phyloP scores from a whole-genome alignment of 2,329 filamentous ascomycete genomes.

The Corniculantispora saksenae region DNA sequence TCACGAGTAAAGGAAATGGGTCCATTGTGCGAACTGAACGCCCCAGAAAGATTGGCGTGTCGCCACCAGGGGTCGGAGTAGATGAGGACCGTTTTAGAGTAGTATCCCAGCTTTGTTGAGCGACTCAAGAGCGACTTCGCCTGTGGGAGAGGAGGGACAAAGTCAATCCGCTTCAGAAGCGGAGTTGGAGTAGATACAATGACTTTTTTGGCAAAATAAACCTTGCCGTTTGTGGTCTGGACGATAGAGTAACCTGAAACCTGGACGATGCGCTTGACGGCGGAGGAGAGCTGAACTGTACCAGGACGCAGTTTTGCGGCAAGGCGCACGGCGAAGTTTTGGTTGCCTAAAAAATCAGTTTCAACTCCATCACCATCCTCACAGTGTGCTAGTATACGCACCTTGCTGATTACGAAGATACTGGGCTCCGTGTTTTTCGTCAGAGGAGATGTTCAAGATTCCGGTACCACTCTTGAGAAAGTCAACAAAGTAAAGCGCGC shows the following conservation, averaged over 20 bases:
- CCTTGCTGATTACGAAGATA: conserved; percentile 29
- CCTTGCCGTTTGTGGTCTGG: conserved; percentile 23
- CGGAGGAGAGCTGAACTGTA: neutral
- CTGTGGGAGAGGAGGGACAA: conserved; percentile 47
- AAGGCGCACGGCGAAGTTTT: neutral
- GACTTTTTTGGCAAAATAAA: conserved; percentile 42
- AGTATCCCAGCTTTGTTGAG: conserved; percentile 45
- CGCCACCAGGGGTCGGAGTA: conserved; percentile 44
- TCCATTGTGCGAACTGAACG: conserved; percentile 45
- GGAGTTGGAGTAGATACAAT: conserved; percentile 52
- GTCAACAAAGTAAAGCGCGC: conserved; percentile 26
- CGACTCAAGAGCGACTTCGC: conserved; percentile 38
- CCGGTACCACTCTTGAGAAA: conserved; percentile 25
- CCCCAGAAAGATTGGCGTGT: conserved; percentile 43
- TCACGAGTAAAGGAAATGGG: conserved; percentile 49
- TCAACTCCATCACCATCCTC: neutral
- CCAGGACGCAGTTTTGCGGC: neutral
- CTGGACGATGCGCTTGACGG: neutral
- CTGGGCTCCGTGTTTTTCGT: conserved; percentile 25
- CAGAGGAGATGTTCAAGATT: conserved; percentile 24
- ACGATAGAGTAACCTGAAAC: neutral
- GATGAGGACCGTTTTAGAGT: conserved; percentile 51
- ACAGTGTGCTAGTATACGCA: neutral
- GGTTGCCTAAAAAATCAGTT: neutral
- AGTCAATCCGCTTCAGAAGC: conserved; percentile 45